Percentiles rank a stretch among this genome's conserved stretches.
phyloP scores from a whole-genome alignment of 306 rosid species.

The Begonia peltatifolia region DNA sequence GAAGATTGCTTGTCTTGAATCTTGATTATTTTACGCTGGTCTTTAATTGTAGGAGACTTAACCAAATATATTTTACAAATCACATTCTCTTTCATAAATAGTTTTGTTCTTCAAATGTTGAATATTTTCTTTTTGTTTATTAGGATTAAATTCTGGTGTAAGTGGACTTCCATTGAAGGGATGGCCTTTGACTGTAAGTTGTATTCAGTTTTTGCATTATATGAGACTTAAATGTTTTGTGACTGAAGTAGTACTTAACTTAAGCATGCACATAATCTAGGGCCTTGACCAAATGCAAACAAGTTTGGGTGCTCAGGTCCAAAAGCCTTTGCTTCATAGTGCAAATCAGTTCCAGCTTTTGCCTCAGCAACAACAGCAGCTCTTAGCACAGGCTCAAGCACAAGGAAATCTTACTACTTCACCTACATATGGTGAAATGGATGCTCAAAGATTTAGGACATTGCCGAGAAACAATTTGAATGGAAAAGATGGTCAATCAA shows the following conservation, averaged over 20 bases:
- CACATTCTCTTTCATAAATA: not conserved
- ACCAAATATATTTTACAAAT: not conserved
- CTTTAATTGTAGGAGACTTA: not conserved
- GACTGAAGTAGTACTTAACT: too few species aligned
- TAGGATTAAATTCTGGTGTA: constrained; percentile 67
- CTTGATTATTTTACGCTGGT: not conserved
- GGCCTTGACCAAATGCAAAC: constrained; percentile 82
- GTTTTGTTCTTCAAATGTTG: constrained; percentile 1
- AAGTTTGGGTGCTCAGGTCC: constrained; percentile 72
- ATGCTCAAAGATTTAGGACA: constrained; percentile 69
- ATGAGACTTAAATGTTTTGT: constrained; percentile 5
- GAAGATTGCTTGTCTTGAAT: not conserved
- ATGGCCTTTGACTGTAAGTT: constrained; percentile 92
- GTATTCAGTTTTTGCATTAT: constrained; percentile 6
- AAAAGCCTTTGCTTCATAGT: constrained; percentile 75
- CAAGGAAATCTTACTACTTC: constrained; percentile 60
- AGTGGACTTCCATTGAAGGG: constrained; percentile 80
- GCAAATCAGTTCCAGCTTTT: constrained; percentile 76
- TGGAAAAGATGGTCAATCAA: constrained; percentile 57
- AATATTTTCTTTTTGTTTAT: constrained; percentile 16
- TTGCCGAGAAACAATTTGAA: constrained; percentile 52
- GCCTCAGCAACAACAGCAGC: constrained; percentile 72
- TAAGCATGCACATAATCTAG: constrained; percentile 27
- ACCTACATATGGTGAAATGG: constrained; percentile 62
- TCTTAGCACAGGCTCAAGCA: constrained; percentile 77